Evolutionary conservation across 208 protist genomes (phyloP).

Genomic region (Naegleria fowleri): DNA sequence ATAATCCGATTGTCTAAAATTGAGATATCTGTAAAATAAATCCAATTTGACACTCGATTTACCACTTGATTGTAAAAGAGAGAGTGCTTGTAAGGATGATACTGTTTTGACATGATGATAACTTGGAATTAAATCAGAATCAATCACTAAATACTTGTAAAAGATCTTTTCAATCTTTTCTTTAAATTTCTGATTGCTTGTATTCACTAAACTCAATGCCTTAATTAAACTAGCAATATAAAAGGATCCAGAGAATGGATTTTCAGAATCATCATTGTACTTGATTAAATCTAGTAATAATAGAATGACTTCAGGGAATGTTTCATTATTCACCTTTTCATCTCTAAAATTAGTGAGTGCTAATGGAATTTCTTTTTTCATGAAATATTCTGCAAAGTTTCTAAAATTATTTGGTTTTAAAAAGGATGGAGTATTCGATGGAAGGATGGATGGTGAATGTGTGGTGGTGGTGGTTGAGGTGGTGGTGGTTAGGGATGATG

Average conservation of each 20-base stretch:
- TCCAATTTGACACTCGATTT: background rate
- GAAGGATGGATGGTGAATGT: too few relatives aligned
- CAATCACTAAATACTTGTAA: background rate
- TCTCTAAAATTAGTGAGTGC: background rate
- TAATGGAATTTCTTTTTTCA: slow-evolving; percentile 6
- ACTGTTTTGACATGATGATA: background rate
- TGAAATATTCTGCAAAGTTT: slow-evolving; percentile 12
- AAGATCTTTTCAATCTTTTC: background rate
- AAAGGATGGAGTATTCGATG: too few relatives aligned
- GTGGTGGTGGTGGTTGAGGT: too few relatives aligned
- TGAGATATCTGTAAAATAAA: background rate
- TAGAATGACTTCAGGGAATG: background rate
- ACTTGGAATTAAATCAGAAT: slow-evolving; percentile 13
- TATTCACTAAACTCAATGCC: background rate
- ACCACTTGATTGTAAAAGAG: background rate
- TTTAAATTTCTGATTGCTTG: background rate
- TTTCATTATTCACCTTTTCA: background rate
- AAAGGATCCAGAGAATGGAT: background rate
- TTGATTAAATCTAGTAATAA: slow-evolving; percentile 19
- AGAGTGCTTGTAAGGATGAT: background rate
- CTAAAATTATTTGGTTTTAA: slow-evolving; percentile 28
- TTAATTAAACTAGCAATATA: background rate
- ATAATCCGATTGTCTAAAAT: background rate
- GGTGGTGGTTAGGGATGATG: too few relatives aligned
- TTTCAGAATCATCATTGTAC: slow-evolving; percentile 25